Evolutionary conservation across 2,329 filamentous ascomycete species (phyloP).

Genomic region (Apiospora rasikravindrae): DNA sequence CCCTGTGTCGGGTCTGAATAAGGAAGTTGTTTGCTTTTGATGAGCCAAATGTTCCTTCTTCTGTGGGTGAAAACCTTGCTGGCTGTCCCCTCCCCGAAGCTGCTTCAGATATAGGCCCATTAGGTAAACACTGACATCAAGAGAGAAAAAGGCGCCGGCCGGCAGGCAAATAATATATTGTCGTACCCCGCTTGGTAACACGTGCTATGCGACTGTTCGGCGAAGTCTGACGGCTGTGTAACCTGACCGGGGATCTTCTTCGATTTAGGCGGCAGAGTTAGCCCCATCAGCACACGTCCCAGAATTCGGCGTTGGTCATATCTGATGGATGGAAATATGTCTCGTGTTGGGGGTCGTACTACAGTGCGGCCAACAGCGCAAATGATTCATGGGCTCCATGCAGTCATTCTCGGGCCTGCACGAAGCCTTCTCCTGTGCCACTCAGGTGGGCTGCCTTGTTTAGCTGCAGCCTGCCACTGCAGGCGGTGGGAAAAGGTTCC

Average conservation of each 20-base stretch:
- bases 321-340: neutral
- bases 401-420: constrained; percentile 2
- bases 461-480: neutral
- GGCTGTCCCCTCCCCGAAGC: neutral
- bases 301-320: neutral
- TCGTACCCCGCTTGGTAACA: neutral
- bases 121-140: too few species aligned
- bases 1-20: neutral
- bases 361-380: neutral
- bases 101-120: neutral
- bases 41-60: neutral
- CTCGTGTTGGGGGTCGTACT: neutral
- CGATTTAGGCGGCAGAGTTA: neutral
- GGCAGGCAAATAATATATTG: neutral
- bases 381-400: neutral
- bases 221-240: neutral
- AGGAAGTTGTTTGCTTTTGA: neutral
- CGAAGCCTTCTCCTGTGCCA: neutral
- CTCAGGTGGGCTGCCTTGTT: neutral
- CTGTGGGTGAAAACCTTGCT: neutral
- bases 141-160: neutral
- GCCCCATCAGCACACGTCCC: neutral
- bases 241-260: neutral
- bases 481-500: neutral
- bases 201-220: constrained; percentile 3